Evolutionary conservation across 345 rosid species (phyloP), one percentile per base, ranked within the genome.

Genomic region (Abelmoschus esculentus): DNA sequence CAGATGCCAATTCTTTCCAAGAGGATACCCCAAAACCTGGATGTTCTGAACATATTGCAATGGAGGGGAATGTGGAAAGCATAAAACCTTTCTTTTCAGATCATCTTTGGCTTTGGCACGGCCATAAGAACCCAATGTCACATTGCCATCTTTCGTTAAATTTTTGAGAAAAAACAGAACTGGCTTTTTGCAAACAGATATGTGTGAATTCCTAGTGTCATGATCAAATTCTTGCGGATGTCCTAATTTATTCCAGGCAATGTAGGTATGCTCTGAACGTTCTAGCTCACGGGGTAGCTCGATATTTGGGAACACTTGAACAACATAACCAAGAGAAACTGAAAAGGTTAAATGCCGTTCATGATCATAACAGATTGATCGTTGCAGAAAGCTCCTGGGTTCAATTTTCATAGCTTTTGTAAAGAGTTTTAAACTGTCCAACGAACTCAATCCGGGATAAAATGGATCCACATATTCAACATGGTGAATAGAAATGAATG

Each of bases 401-500:
- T 88, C 89, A 38, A 74, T 73, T 56, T 28, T 81, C 96, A 93
- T 91, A 17, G 95, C 95, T 78, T 75, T 82, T 32, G 91, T 82
- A 74, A 93, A 86, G 49, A 89, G 89, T 71, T 84, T 86, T 81
- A 93, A 83, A 73, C 95, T 81, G 66, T 88, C 91, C 78, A 91
- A 52, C 0, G 83, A 77, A 47, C 78, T 84, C 79, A 91, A 75
- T 5, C 90, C 92, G 10, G 97, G 98, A 77, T 81, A 93, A 36
- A 91, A 81, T 5, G 98, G 91, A 66, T 91, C 90, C 11, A 88
- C 91, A 42, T 89, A 87, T 81, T 93, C 97, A 65, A 89, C 80
- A 76, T 93, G 97, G 77, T 93, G 98, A 70, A 93, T 81, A 0
- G 97, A 89, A 50, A 93, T 74, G 75, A 93, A 91, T 40, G 98